Conservation (phyloP, 2,329 filamentous ascomycete genomes). For the Phialocephala subalpina region DNA sequence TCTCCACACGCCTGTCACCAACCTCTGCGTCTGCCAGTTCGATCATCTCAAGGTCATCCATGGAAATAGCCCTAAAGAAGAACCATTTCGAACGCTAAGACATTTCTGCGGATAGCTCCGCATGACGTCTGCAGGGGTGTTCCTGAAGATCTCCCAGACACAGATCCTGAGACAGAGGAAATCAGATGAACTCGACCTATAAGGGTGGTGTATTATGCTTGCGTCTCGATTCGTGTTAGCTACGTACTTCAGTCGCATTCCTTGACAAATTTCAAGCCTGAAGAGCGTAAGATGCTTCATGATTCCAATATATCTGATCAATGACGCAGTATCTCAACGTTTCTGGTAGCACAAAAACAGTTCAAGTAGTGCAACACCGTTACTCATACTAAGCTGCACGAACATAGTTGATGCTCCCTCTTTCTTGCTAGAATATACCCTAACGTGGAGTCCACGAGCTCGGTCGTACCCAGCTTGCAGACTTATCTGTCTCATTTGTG, state of each 20-base stretch:
- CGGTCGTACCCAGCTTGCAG: background rate
- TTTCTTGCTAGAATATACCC: background rate
- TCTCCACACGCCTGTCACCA: background rate
- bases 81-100: background rate
- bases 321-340: background rate
- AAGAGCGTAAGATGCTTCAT: background rate
- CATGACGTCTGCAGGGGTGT: constrained; percentile 8
- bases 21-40: background rate
- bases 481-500: background rate
- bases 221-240: background rate
- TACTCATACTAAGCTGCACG: background rate
- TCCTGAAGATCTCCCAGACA: constrained; percentile 1
- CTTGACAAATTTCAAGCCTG: too few species aligned
- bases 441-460: background rate
- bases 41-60: background rate
- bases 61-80: background rate
- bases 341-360: too few species aligned
- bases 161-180: background rate
- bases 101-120: background rate
- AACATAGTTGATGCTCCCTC: background rate
- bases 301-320: background rate
- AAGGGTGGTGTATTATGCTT: background rate
- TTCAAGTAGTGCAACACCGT: too few species aligned
- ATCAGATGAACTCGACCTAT: background rate
- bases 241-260: too few species aligned